Evolutionary conservation across 2,329 filamentous ascomycete species (phyloP), one percentile per base, ranked within the genome.

Genomic region (Botrytis fragariae): DNA sequence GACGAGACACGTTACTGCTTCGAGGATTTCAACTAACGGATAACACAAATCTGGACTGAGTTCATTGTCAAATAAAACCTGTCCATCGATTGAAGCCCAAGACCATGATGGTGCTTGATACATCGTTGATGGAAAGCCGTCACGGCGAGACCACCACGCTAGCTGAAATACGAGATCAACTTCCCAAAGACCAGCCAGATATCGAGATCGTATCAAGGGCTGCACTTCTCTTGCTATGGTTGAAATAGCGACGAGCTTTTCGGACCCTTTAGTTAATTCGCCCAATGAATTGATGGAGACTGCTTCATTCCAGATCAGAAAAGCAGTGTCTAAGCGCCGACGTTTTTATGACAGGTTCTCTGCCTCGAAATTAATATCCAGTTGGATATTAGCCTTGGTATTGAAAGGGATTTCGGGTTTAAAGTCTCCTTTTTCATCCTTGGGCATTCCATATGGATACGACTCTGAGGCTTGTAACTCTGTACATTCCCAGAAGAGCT

Each of bases 261-360:
- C 60, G 3, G 60, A 62, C 25, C 12, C 22, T n/a, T 39, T 39
- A 1, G 2, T 62, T 18, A 62, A 16, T 3, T n/a, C n/a, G n/a
- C n/a, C n/a, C n/a, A n/a, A n/a, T n/a, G n/a, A n/a, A n/a, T n/a
- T n/a, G n/a, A n/a, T n/a, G n/a, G n/a, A n/a, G n/a, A n/a, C n/a
- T n/a, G n/a, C n/a, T n/a, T n/a, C n/a, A n/a, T n/a, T n/a, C n/a
- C n/a, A n/a, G n/a, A n/a, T n/a, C n/a, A n/a, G n/a, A n/a, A n/a
- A 37, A 8, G 4, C 59, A 14, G 0, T 0, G 4, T 0, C 0
- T 1, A 61, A 61, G 12, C 22, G 59, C 32, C 0, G 0, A 12
- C 2, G 0, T 9, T 39, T 6, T 60, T 7, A 4, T 2, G 2
- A 42, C 3, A 0, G 2, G 0, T 22, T 62, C 1, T 42, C 25